Base-by-base conservation (phyloP, 345 rosid species). In the Linum usitatissimum region DNA sequence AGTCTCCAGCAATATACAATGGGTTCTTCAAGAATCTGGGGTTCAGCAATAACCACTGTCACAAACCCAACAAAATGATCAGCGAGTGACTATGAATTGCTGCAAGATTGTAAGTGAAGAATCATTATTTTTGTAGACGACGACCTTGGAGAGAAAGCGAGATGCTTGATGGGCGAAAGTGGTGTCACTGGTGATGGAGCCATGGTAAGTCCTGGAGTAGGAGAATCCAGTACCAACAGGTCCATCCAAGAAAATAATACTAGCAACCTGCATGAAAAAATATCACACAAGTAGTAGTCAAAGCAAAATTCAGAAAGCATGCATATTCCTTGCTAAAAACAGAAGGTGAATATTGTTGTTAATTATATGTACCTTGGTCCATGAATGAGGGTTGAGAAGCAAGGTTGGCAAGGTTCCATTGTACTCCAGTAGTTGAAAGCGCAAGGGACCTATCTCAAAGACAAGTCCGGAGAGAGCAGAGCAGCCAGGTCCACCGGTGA, bases 401-500 rank as follows among this genome's bases (percentile, higher is more conserved):
- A 77, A 21, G 15, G 61, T 9, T 30, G 81, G 78, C 13, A 71
- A 18, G 59, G 66, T 54, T 53, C 78, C 78, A 10, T 55, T 68
- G 62, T 71, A 77, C 20, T 67, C 38, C 14, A 4, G 68, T 9
- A 4, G 68, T 6, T 61, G 6, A 57, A 77, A 74, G 19, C 34
- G 10, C 0, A 74, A 30, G 17, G 81, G 81, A 59, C 81, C 81
- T 77, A 58, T 48, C 56, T 66, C 76, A 42, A 70, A 77, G 12
- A 75, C 39, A 23, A 78, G 62, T 10, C 71, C 81, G 18, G 78
- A 71, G 59, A 78, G 75, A 23, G 55, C 71, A 55, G 78, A 74
- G 74, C 81, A 74, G 19, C 30, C n/a, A 21, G 8, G 30, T n/a
- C 38, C 18, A 19, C 34, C n/a, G 21, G n/a, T 0, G 53, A 67